These are phyloP conservation scores for Cryptococcus sp. DNA, from an alignment of 1,284 basidiomycete genomes.

Conservation along the genomic window DNA sequence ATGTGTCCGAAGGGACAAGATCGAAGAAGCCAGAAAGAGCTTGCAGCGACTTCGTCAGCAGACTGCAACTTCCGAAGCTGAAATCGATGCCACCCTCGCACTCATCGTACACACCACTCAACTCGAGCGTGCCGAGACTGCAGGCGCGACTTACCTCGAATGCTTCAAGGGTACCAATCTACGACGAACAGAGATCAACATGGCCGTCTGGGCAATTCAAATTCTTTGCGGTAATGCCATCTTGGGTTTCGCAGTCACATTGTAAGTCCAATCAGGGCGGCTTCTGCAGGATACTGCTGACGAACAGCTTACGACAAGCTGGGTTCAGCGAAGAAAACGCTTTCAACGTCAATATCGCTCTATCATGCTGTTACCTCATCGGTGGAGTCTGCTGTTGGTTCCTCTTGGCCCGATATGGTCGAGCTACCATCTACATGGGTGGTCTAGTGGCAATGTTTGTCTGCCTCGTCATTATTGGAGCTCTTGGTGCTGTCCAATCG, in stretches of 20 bases:
- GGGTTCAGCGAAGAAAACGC: constrained; percentile 42
- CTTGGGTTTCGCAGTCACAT: constrained; percentile 19
- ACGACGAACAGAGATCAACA: constrained; percentile 25
- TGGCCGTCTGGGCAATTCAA: constrained; percentile 26
- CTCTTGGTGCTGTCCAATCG: constrained; percentile 34
- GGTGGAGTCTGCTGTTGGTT: constrained; percentile 48
- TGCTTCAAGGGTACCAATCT: constrained; percentile 22
- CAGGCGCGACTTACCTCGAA: constrained; percentile 24
- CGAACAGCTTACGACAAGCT: constrained; percentile 41
- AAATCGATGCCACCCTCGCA: constrained; percentile 18
- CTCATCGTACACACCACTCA: constrained; percentile 31
- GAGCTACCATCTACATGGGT: constrained; percentile 49
- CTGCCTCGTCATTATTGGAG: constrained; percentile 47
- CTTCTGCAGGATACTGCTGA: too few relatives aligned
- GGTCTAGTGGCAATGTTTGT: constrained; percentile 47
- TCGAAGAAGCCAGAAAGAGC: constrained; percentile 14
- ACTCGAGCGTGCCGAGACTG: constrained; percentile 21
- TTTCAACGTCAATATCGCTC: constrained; percentile 47
- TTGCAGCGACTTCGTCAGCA: constrained; percentile 12
- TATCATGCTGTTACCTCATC: constrained; percentile 40
- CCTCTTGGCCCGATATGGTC: constrained; percentile 42
- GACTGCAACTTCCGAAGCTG: constrained; percentile 8
- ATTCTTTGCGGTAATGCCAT: constrained; percentile 28
- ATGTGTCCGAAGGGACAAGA: constrained; percentile 26
- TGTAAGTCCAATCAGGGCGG: constrained; percentile 11